Evolutionary conservation across 345 rosid species (phyloP).

Genomic region (Physaria fendleri): DNA sequence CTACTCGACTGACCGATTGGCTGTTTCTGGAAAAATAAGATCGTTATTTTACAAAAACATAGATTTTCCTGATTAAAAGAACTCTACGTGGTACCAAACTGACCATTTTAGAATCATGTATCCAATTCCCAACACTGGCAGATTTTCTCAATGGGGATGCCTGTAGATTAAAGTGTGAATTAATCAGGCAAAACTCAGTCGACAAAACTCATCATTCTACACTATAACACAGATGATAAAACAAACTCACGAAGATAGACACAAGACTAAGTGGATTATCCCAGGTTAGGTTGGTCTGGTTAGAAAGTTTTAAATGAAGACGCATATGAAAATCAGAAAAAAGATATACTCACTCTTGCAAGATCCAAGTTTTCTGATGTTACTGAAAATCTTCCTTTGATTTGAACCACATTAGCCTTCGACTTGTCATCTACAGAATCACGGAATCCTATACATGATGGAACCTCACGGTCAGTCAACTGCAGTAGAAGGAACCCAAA

Average conservation of each 20-base stretch:
- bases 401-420: constrained; percentile 86
- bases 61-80: not conserved
- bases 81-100: constrained; percentile 35
- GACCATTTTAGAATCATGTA: constrained; percentile 51
- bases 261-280: constrained; percentile 55
- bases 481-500: not conserved
- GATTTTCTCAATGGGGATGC: constrained; percentile 78
- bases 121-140: constrained; percentile 94
- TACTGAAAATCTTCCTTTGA: constrained; percentile 96
- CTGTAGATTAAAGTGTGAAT: constrained; percentile 39
- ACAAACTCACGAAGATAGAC: constrained; percentile 48
- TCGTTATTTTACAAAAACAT: not conserved
- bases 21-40: constrained; percentile 29
- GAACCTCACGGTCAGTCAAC: not conserved
- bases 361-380: constrained; percentile 97
- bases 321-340: constrained; percentile 1
- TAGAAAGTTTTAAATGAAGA: constrained; percentile 29
- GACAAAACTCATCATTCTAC: not conserved
- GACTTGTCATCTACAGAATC: constrained; percentile 91
- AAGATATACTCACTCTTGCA: constrained; percentile 55
- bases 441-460: constrained; percentile 54
- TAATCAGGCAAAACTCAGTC: constrained; percentile 12
- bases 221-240: constrained; percentile 16
- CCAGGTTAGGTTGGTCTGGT: constrained; percentile 37
- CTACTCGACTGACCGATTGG: constrained; percentile 38